Conservation (phyloP, 164 flowering plant species). For the Nelumbo lutea region DNA sequence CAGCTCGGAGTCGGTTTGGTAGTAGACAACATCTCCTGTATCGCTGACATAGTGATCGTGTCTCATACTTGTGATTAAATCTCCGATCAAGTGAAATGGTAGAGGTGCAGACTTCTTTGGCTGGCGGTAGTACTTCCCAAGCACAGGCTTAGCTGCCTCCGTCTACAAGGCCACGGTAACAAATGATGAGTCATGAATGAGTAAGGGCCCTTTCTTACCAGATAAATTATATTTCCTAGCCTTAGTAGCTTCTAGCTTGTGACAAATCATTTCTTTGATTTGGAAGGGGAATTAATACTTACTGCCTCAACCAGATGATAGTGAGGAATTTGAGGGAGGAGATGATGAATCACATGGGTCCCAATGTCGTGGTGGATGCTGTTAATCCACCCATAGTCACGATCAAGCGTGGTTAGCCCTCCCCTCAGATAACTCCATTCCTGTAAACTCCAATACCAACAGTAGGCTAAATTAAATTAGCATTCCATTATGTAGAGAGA, state of each 20-base stretch:
- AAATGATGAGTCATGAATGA: neutral
- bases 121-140: conserved; percentile 55
- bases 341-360: conserved; percentile 78
- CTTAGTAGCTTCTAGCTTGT: neutral
- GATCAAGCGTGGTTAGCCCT: conserved; percentile 83
- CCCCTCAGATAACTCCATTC: conserved; percentile 97
- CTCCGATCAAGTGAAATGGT: conserved; percentile 44
- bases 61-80: conserved; percentile 37
- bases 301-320: conserved; percentile 56
- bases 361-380: conserved; percentile 91
- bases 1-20: conserved; percentile 41
- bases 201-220: too few relatives aligned
- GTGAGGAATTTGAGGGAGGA: conserved; percentile 63
- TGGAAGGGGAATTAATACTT: conserved; percentile 4
- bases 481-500: too few relatives aligned
- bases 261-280: neutral
- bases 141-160: conserved; percentile 51
- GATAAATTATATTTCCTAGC: too few relatives aligned
- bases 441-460: conserved; percentile 21
- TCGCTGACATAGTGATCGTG: conserved; percentile 52
- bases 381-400: conserved; percentile 80
- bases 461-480: neutral
- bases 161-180: conserved; percentile 30
- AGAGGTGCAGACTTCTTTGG: conserved; percentile 52
- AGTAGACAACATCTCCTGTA: conserved; percentile 48